Evolutionary conservation across 2,329 filamentous ascomycete genomes (phyloP), one percentile per base, ranked within the genome.

Genomic region (Zymoseptoria brevis): DNA sequence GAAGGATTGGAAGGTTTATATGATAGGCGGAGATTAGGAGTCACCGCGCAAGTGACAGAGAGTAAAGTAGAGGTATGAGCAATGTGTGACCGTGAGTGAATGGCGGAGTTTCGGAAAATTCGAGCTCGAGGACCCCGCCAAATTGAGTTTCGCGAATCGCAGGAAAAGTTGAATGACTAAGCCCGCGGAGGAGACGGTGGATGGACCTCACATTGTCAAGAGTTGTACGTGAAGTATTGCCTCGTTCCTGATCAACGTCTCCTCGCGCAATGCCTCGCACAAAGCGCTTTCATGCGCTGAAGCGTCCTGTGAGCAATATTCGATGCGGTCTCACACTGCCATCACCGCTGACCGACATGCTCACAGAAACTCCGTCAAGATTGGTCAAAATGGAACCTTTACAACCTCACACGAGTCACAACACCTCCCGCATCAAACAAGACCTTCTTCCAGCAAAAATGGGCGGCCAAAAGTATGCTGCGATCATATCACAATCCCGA

Each of bases 401-500:
- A 89, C 84, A 96, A 96, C 77, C 78, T 99, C 65, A 77, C 80
- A 55, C 82, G 83, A 66, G 70, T 83, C 35, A 75, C 69, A 50
- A 70, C 74, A 1, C 83, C 81, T 19, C 71, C 68, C 16, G 75
- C 77, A 60, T 71, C 67, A 16, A 67, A 67, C 55, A 75, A 77
- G 62, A 96, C 92, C 51, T 95, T 94, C 78, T 99, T 96, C 82
- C 93, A 97, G 81, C 93, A 97, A 77, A 99, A 99, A 87, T 99
- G 93, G 93, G 76, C 77, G 1, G 89, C 93, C 69, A 99, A 99
- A 77, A 85, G 91, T 21, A 75, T 86, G 64, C 84, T 90, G 50
- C 87, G 94, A 66, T 86, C 83, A 64, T 99, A 97, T 76, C 94
- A 99, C 77, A 94, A 93, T 75, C 93, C 96, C 73, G 90, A 96